A percentile compares a stretch with the other conserved stretches of the same genome.
Evolutionary conservation across 495 filamentous ascomycete genomes (phyloP).

Genomic region (Penicillium silybi): DNA sequence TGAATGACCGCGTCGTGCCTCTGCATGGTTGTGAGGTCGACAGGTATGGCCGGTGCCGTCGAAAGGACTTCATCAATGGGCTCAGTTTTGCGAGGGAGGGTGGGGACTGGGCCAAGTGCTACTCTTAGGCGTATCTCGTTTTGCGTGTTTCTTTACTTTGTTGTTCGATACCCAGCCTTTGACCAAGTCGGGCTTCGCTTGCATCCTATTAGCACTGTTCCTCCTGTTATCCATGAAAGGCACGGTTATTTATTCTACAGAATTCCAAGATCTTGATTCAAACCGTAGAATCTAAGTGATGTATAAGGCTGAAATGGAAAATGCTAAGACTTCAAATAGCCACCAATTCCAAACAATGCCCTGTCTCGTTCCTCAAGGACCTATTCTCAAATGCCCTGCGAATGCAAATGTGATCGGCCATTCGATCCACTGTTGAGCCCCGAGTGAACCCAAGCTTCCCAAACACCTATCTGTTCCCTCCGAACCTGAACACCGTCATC

Average conservation of each 20-base stretch:
- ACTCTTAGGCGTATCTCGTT: constrained; percentile 25
- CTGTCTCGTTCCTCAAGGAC: not conserved
- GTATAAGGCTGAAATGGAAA: not conserved
- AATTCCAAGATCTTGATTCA: not conserved
- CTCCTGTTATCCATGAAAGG: not conserved
- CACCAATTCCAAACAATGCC: constrained; percentile 6
- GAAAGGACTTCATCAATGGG: constrained; percentile 63
- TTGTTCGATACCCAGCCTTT: not conserved
- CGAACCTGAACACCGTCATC: constrained; percentile 54
- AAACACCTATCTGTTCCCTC: constrained; percentile 52
- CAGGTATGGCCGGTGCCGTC: constrained; percentile 59
- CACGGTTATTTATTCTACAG: not conserved
- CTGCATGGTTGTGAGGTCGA: constrained; percentile 66
- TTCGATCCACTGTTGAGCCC: constrained; percentile 6
- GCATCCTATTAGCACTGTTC: not conserved
- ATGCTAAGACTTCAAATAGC: constrained; percentile 5
- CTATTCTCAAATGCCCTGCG: not conserved
- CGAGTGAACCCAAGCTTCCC: constrained; percentile 64
- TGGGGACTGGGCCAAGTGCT: constrained; percentile 71
- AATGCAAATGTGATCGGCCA: not conserved
- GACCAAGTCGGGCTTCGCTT: not conserved
- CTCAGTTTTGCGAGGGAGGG: constrained; percentile 65
- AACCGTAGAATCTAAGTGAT: not conserved
- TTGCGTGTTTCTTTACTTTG: not conserved
- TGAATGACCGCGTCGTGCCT: constrained; percentile 78